Conservation (phyloP, 371 early-diverging fungal species). For the Mucor plumbeus region DNA sequence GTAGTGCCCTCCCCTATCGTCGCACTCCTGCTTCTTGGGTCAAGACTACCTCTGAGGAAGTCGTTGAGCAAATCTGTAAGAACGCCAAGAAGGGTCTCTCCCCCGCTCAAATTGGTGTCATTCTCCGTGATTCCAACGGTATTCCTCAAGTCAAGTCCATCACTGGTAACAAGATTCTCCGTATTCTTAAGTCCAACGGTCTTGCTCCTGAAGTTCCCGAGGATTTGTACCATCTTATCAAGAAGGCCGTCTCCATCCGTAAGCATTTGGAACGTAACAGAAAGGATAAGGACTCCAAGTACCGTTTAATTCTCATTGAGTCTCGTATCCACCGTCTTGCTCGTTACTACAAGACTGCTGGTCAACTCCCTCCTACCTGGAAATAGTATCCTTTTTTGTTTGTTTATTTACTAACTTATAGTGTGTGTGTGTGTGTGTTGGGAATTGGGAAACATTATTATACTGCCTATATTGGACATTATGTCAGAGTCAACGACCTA, state of each 20-base stretch:
- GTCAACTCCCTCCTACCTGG: slow-evolving; percentile 98
- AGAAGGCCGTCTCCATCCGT: slow-evolving; percentile 99
- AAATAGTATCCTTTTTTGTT: slow-evolving; percentile 77
- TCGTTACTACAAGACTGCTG: slow-evolving; percentile 99
- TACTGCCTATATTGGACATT: slow-evolving; percentile 37
- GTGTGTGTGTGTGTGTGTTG: slow-evolving; percentile 8
- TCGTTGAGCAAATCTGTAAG: slow-evolving; percentile 98
- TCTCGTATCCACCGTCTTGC: slow-evolving; percentile 99
- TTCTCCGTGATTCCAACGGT: slow-evolving; percentile 98
- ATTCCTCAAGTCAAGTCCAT: slow-evolving; percentile 96
- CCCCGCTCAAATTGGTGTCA: slow-evolving; percentile 99
- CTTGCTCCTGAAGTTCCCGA: slow-evolving; percentile 96
- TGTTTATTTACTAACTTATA: slow-evolving; percentile 10
- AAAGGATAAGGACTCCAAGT: slow-evolving; percentile 99
- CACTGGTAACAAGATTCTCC: slow-evolving; percentile 97
- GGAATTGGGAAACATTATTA: slow-evolving; percentile 6
- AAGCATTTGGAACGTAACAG: slow-evolving; percentile 99
- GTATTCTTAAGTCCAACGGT: slow-evolving; percentile 90
- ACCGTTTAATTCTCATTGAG: slow-evolving; percentile 98
- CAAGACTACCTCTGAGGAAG: slow-evolving; percentile 89
- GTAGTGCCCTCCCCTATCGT: slow-evolving; percentile 99
- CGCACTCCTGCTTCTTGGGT: slow-evolving; percentile 98
- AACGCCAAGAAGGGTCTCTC: slow-evolving; percentile 99
- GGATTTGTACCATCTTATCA: slow-evolving; percentile 99
- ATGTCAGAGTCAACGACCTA: slow-evolving; percentile 17